Base-by-base conservation (phyloP, 1,139 yeast genomes). In the Hansenula anomala region DNA sequence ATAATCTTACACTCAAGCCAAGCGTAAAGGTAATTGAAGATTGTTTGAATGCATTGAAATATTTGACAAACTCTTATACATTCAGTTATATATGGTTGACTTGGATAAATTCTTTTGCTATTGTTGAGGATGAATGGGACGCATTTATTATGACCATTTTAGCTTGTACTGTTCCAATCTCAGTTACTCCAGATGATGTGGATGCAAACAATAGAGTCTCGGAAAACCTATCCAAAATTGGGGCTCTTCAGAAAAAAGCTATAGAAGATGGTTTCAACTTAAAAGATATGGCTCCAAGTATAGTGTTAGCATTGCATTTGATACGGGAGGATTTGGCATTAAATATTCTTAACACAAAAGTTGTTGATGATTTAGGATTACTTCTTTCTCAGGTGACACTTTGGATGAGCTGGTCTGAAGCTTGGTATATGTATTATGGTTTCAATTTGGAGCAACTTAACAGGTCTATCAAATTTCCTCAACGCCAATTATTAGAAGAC, bases 371-470 rank as follows among this genome's bases (percentile, higher is more conserved):
- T 29, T 52, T 89, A 14, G 79, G 82, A 0, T 33, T 63, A 1
- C 55, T 89, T 11, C 59, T 90, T n/a, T 66, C 80, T 0, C 86
- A 81, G 47, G 51, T 85, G 7, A 72, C 82, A 0, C 47, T 63
- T 11, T 76, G 88, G 80, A 76, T 83, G 75, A 80, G 84, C 2
- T 88, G 96, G 96, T 75, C 81, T 4, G 73, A 67, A 0, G 44
- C 56, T 0, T 89, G 97, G 96, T 57, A 61, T 15, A 56, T 59
- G 3, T 80, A 79, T 52, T 86, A 87, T 53, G 65, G 59, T 0
- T 8, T 34, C 9, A 19, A 41, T 3, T 19, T 16, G 8, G 36
- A 31, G 1, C n/a, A 22, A 1, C 36, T 69, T 14, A 72, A 66
- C 36, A 45, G 45, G 8, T 38, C 49, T 0, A 51, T 61, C 6